Evolutionary conservation across 2,329 filamentous ascomycete genomes (phyloP).

Genomic region (Dactylellina cionopaga): DNA sequence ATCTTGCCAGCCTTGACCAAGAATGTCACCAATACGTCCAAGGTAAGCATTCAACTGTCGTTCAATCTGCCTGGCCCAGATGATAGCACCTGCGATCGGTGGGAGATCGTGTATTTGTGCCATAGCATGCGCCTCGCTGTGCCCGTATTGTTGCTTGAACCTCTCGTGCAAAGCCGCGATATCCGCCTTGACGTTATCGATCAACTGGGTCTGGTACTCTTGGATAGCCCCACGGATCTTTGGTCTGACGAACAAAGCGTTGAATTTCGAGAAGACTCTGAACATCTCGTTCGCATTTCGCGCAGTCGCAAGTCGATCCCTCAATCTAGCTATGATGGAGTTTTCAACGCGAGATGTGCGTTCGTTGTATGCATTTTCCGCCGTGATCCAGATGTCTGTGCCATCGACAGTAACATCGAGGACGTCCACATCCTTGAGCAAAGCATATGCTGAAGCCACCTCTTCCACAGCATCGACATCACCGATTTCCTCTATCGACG

Average conservation of each 20-base stretch:
- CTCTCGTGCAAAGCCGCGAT: slow-evolving; percentile 93
- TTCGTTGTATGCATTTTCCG: slow-evolving; percentile 96
- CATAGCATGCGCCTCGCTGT: slow-evolving; percentile 98
- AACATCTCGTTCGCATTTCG: slow-evolving; percentile 99
- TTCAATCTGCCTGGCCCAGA: slow-evolving; percentile 97
- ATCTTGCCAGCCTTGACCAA: slow-evolving; percentile 92
- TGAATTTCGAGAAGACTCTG: slow-evolving; percentile 99
- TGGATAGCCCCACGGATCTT: slow-evolving; percentile 98
- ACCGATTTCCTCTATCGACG: slow-evolving; percentile 90
- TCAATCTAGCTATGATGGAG: slow-evolving; percentile 92
- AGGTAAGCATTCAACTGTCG: slow-evolving; percentile 95
- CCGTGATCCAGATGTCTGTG: slow-evolving; percentile 89
- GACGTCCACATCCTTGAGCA: slow-evolving; percentile 92
- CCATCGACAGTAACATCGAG: slow-evolving; percentile 90
- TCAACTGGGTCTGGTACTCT: slow-evolving; percentile 97
- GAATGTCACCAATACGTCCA: slow-evolving; percentile 98
- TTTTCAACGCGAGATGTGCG: slow-evolving; percentile 97
- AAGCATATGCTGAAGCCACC: slow-evolving; percentile 92
- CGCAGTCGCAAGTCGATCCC: slow-evolving; percentile 91
- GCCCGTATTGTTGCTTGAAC: slow-evolving; percentile 98
- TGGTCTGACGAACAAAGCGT: slow-evolving; percentile 96
- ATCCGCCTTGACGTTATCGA: slow-evolving; percentile 96
- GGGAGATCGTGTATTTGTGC: slow-evolving; percentile 94
- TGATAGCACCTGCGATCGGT: slow-evolving; percentile 94
- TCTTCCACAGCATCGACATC: slow-evolving; percentile 97